These are phyloP conservation scores for Clausena lansium DNA, from an alignment of 345 rosid species.

Conservation along the genomic window DNA sequence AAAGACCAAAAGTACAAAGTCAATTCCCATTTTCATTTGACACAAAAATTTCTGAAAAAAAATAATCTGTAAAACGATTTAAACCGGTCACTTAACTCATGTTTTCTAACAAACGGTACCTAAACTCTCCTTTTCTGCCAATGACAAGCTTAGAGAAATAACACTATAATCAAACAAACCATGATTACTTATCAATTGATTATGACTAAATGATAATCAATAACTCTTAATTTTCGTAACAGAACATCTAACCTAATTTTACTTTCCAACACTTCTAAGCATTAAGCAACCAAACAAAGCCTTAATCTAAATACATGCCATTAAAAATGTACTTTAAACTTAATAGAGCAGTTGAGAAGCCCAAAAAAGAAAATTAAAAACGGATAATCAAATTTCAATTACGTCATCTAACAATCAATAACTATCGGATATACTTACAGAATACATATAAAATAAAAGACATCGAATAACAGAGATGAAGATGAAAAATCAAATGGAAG, in stretches of 20 bases:
- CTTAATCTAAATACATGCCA: neutral
- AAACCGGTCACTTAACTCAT: neutral
- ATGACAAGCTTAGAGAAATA: neutral
- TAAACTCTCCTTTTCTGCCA: neutral
- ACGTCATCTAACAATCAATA: neutral
- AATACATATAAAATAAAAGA: neutral
- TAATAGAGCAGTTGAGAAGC: conserved; percentile 5
- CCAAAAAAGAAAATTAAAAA: neutral
- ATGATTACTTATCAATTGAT: neutral
- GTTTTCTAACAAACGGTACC: neutral
- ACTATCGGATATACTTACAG: neutral
- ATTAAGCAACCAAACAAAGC: neutral
- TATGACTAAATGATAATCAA: neutral
- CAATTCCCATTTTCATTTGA: neutral
- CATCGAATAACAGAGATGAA: neutral
- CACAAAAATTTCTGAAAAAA: neutral
- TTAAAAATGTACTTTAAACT: neutral
- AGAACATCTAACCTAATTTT: neutral
- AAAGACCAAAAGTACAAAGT: neutral
- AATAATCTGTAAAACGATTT: neutral
- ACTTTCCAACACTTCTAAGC: neutral
- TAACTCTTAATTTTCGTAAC: neutral
- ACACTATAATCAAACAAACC: neutral
- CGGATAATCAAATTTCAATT: neutral
- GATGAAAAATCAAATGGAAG: neutral